phyloP scores from a whole-genome alignment of 805 yeast species.

The Wickerhamiella australiensis region DNA sequence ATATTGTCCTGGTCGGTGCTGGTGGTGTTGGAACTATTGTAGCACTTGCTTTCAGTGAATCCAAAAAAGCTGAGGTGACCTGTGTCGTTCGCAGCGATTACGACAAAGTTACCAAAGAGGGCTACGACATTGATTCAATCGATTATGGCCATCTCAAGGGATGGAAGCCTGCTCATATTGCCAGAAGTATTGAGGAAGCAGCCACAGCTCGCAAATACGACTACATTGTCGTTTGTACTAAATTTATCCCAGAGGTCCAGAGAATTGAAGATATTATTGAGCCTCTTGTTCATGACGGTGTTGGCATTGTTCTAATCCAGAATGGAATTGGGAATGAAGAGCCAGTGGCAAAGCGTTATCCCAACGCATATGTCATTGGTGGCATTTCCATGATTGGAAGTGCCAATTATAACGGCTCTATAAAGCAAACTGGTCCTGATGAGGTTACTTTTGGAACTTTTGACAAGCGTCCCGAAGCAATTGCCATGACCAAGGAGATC shows the following conservation, averaged over 20 bases:
- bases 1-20: slow-evolving; percentile 57
- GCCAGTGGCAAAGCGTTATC: slow-evolving; percentile 42
- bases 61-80: slow-evolving; percentile 42
- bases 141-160: slow-evolving; percentile 45
- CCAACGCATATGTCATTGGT: slow-evolving; percentile 41
- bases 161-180: slow-evolving; percentile 42
- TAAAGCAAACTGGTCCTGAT: slow-evolving; percentile 43
- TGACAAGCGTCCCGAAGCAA: slow-evolving; percentile 30
- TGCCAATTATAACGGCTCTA: slow-evolving; percentile 38
- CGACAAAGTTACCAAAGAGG: slow-evolving; percentile 38
- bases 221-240: slow-evolving; percentile 48
- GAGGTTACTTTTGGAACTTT: slow-evolving; percentile 42
- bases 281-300: slow-evolving; percentile 38
- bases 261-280: slow-evolving; percentile 40
- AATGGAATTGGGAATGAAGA: slow-evolving; percentile 55
- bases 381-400: slow-evolving; percentile 57
- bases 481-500: slow-evolving; percentile 34
- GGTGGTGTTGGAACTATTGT: slow-evolving; percentile 83
- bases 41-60: slow-evolving; percentile 46
- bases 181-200: slow-evolving; percentile 35
- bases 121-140: slow-evolving; percentile 47
- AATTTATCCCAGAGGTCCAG: slow-evolving; percentile 52
- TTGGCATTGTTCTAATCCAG: slow-evolving; percentile 48
- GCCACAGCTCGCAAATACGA: slow-evolving; percentile 36
- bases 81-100: slow-evolving; percentile 57